phyloP scores from a whole-genome alignment of 2,329 filamentous ascomycete genomes.

The Claviceps sorghi region DNA sequence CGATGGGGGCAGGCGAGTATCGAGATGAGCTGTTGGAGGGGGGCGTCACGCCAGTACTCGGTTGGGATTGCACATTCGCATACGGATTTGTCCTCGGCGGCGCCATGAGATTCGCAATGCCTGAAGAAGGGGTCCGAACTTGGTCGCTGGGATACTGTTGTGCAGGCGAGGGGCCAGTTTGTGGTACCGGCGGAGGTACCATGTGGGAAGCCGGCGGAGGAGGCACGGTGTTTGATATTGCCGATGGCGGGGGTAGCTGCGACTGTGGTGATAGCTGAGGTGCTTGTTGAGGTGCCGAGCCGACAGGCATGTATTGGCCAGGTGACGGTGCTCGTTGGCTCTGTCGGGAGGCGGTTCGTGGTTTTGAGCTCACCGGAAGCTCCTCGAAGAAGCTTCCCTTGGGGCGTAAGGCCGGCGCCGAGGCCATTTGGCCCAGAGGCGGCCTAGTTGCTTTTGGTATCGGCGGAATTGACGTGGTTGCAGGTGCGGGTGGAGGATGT shows the following conservation, averaged over 20 bases:
- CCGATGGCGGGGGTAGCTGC: slow-evolving; percentile 21
- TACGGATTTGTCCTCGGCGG: slow-evolving; percentile 41
- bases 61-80: slow-evolving; percentile 27
- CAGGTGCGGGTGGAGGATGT: slow-evolving; percentile 10
- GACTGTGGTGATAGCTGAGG: slow-evolving; percentile 15
- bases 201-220: slow-evolving; percentile 10
- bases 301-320: slow-evolving; percentile 8
- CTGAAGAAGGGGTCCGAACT: slow-evolving; percentile 8
- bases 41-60: slow-evolving; percentile 17
- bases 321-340: slow-evolving; percentile 30
- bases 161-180: slow-evolving; percentile 7
- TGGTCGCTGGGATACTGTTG: slow-evolving; percentile 7
- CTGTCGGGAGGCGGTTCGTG: slow-evolving; percentile 45
- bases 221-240: slow-evolving; percentile 14
- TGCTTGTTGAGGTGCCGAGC: neutral
- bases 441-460: slow-evolving; percentile 6
- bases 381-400: slow-evolving; percentile 64
- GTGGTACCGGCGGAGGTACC: slow-evolving; percentile 8
- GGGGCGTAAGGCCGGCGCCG: slow-evolving; percentile 20
- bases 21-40: slow-evolving; percentile 25
- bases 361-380: slow-evolving; percentile 47
- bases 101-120: slow-evolving; percentile 31
- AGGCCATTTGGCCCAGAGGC: slow-evolving; percentile 21
- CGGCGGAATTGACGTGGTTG: slow-evolving; percentile 6
- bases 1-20: slow-evolving; percentile 48